Evolutionary conservation across 2,329 filamentous ascomycete genomes (phyloP).

Genomic region (Scortechinia acanthostroma): DNA sequence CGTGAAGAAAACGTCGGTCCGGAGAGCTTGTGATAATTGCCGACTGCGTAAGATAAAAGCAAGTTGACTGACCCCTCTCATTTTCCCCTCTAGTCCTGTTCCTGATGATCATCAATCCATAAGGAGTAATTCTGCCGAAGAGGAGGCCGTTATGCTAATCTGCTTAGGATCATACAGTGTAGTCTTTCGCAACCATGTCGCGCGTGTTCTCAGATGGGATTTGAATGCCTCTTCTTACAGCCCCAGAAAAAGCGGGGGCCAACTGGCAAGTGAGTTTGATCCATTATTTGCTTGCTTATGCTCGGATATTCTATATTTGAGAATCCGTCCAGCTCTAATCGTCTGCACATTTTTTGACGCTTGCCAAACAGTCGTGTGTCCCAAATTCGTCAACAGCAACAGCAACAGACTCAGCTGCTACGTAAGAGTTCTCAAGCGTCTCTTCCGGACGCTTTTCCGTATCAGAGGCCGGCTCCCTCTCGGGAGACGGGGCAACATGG

Average conservation of each 20-base stretch:
- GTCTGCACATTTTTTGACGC: neutral
- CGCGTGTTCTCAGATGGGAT: constrained; percentile 23
- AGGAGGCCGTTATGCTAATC: too few species aligned
- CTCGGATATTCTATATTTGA: too few species aligned
- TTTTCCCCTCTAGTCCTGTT: too few species aligned
- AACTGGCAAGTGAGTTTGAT: constrained; percentile 19
- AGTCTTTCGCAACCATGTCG: constrained; percentile 26
- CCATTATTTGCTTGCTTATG: constrained; percentile 5
- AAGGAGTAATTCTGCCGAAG: too few species aligned
- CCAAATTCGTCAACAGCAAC: constrained; percentile 24
- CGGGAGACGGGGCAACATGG: neutral
- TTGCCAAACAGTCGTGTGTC: constrained; percentile 17
- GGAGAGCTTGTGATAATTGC: constrained; percentile 30
- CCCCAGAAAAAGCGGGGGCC: constrained; percentile 30
- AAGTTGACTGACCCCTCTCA: constrained; percentile 4
- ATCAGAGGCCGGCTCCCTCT: neutral
- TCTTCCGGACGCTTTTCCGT: neutral
- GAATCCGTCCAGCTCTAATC: too few species aligned
- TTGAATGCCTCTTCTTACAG: constrained; percentile 28
- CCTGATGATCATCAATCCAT: too few species aligned
- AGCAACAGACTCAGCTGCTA: constrained; percentile 14
- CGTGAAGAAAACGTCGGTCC: too few species aligned
- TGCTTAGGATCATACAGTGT: constrained; percentile 14
- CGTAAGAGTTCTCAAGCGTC: neutral
- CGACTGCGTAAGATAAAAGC: constrained; percentile 26